phyloP scores from a whole-genome alignment of 1,284 basidiomycete genomes.

The Microbotryum saponariae region DNA sequence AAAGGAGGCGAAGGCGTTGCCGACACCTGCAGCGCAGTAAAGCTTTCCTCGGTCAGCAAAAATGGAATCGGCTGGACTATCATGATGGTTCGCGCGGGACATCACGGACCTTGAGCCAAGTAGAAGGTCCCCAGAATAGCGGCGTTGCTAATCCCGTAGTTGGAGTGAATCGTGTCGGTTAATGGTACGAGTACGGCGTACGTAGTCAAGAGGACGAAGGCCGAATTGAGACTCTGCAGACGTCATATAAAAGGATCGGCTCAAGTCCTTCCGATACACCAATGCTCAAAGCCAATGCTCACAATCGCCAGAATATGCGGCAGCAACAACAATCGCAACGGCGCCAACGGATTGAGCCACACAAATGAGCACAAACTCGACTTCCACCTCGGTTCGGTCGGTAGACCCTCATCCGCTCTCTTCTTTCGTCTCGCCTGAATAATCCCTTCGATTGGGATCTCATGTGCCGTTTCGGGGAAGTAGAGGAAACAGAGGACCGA shows the following conservation, averaged over 20 bases:
- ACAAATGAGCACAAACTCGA: conserved; percentile 42
- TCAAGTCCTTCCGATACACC: conserved; percentile 16
- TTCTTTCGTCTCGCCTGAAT: conserved; percentile 36
- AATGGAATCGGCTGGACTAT: too few relatives aligned
- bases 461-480: conserved; percentile 64
- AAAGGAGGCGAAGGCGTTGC: conserved; percentile 55
- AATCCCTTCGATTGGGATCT: conserved; percentile 47
- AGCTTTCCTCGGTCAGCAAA: background rate
- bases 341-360: conserved; percentile 55
- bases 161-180: conserved; percentile 40
- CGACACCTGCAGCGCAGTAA: conserved; percentile 44
- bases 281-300: conserved; percentile 36
- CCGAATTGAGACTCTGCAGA: conserved; percentile 26
- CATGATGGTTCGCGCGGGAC: too few relatives aligned
- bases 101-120: conserved; percentile 43
- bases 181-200: conserved; percentile 33
- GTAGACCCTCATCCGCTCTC: conserved; percentile 11
- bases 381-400: background rate
- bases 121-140: conserved; percentile 56
- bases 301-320: conserved; percentile 55
- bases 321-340: conserved; percentile 51
- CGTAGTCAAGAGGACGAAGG: conserved; percentile 20
- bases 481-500: conserved; percentile 48
- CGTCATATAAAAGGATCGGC: background rate
- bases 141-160: conserved; percentile 55